Evolutionary conservation across 2,329 filamentous ascomycete genomes (phyloP), one percentile per base, ranked within the genome.

Genomic region (Myriosclerotinia curreyana): DNA sequence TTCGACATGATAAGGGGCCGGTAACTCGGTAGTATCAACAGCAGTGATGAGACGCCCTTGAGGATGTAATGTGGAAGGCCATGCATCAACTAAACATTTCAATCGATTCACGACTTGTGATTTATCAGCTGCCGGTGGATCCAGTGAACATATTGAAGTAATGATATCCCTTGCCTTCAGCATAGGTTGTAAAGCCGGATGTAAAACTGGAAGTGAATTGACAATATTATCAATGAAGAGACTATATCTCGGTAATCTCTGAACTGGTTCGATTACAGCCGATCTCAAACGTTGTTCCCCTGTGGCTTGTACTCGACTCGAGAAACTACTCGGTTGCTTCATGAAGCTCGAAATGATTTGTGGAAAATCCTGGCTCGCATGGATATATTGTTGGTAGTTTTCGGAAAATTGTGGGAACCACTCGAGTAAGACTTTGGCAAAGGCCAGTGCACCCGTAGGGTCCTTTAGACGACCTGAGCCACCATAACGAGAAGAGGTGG

Each of bases 171-270:
- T 85, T 0, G 95, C 93, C 74, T 92, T 93, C 50, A 97, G 83
- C 77, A 99, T 88, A 3, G 84, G 82, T 69, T 90, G 88, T 61
- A 96, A 82, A 0, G 93, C 93, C 3, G 92, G 91, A 74, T 98
- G 93, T 11, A 90, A 87, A 59, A 93, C 85, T 5, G 94, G 93
- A 22, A 98, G 83, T 66, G 90, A 92, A 69, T 88, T 87, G 55
- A 95, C 85, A 73, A 99, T 97, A 72, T 96, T 93, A 78, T 99
- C 95, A 71, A 99, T 98, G 73, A 98, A 89, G 44, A 99, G 81
- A 72, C 92, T 97, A 78, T 99, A 99, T 34, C 95, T 88, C 34
- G 95, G 95, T 60, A 99, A 82, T 60, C 95, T 85, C 76, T 99
- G 95, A 0, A 99, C 93, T 2, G 95, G 95, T 76, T 99, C 95